A percentile compares a stretch with the other conserved stretches of the same genome.
phyloP scores from a whole-genome alignment of 805 yeast species.

The Saccharomycopsis malanga region DNA sequence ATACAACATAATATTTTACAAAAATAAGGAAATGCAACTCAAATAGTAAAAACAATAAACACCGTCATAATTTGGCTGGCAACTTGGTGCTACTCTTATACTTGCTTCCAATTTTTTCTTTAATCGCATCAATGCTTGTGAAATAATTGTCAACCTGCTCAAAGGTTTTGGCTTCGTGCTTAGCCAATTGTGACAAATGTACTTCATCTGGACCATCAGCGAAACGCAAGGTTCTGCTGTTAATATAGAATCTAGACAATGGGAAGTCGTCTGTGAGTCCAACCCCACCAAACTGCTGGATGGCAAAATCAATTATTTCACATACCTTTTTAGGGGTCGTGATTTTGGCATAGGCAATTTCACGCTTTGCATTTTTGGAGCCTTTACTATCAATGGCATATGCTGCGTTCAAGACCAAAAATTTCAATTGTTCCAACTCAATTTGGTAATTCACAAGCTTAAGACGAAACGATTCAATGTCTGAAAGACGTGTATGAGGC shows the following conservation, averaged over 20 bases:
- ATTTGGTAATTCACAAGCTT: conserved; percentile 47
- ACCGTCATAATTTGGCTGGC: conserved; percentile 2
- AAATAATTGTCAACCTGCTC: conserved; percentile 32
- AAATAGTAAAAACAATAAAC: not conserved
- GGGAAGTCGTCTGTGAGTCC: conserved; percentile 58
- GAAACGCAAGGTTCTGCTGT: conserved; percentile 48
- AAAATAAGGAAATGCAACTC: not conserved
- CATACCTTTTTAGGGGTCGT: conserved; percentile 51
- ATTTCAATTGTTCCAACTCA: conserved; percentile 45
- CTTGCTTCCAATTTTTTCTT: conserved; percentile 9
- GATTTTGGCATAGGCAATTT: conserved; percentile 58
- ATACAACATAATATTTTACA: no score
- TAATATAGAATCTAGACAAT: conserved; percentile 46
- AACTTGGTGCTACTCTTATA: not conserved
- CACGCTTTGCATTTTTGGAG: conserved; percentile 47
- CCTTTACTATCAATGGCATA: conserved; percentile 46
- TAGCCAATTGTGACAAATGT: conserved; percentile 50
- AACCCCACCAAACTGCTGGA: conserved; percentile 59
- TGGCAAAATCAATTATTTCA: conserved; percentile 51
- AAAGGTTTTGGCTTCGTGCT: conserved; percentile 37
- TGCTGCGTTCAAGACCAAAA: conserved; percentile 55
- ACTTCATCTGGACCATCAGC: conserved; percentile 72
- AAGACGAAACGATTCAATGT: conserved; percentile 43
- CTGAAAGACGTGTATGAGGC: conserved; percentile 38
- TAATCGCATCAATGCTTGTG: conserved; percentile 16